Base-by-base conservation (phyloP, 2,329 filamentous ascomycete genomes). In the Rutstroemia sp. region DNA sequence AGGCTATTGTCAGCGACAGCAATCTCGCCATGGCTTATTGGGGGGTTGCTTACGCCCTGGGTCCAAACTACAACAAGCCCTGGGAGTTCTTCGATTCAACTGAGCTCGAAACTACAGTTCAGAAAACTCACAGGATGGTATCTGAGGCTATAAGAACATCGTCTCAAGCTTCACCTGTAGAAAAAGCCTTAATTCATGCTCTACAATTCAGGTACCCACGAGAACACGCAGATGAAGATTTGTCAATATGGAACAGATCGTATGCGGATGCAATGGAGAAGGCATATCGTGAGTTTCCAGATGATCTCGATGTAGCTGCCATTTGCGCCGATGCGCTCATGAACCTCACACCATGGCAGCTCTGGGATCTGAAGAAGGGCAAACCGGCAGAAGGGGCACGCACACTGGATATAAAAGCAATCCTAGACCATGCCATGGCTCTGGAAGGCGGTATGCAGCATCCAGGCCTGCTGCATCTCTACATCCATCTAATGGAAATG, bases 401-500 rank as follows among this genome's bases (percentile, higher is more conserved):
- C 10, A 85, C 83, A 0, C 54, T 83, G 2, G 81, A 87, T 51
- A 77, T 75, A 0, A 85, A 84, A 62, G 59, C 57, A 0, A 74
- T 85, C 0, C 73, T 89, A 2, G 85, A 88, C 34, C 71, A 68
- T 3, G 83, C 82, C 0, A 71, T 92, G 18, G 65, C 70, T 1
- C 72, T 75, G 2, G 68, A 75, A 1, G 75, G 73, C 16, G 79
- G 75, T 0, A 68, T 74, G 3, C 63, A 72, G 6, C 88, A 94
- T 64, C 84, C 88, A 0, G 88, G 87, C 0, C 70, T 91, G 0
- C 73, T 90, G 5, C 88, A 92, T 68, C 71, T 90, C 34, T 91
- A 91, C 68, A 87, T 90, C 41, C 87, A 90, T 63, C 77, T 89
- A 3, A 87, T 89, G 76, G 87, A 91, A 66, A 90, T 90, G 87